Evolutionary conservation across 805 yeast species (phyloP), one percentile per base, ranked within the genome.

Genomic region (Ogataea salicorniae): DNA sequence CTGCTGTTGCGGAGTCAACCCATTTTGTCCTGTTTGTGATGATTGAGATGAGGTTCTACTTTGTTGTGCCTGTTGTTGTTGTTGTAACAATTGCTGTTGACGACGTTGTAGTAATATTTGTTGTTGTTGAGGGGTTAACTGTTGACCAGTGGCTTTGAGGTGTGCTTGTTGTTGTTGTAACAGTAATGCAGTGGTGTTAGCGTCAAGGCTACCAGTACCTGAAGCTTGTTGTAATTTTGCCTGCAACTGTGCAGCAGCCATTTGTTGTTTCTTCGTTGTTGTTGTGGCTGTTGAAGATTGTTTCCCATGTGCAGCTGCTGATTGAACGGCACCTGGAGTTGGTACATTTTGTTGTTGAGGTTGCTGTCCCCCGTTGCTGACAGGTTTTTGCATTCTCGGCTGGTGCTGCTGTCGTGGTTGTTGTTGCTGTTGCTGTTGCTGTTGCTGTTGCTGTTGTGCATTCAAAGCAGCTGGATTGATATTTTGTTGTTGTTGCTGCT

Each of bases 31-130:
- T 43, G 26, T 41, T 34, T 42, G 49, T 20, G 23, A 34, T 41
- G 13, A 33, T 42, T 23, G 49, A 11, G 42, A 26, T 9, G 31
- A 9, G 13, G 31, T 42, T 40, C 37, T 42, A n/a, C 34, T 20
- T 34, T 37, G 58, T 34, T 43, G 53, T 43, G 52, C 56, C 42
- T 57, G 61, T 23, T 54, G 51, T 29, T 57, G 53, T 39, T 58
- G 58, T 37, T 57, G 56, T n/a, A 53, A 55, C 31, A 56, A 16
- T 26, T 50, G 50, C 48, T 52, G 54, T 37, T 51, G 54, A 33
- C 55, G 57, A 16, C 56, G 54, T 37, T 57, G 59, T 48, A 53
- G 42, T 44, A 53, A 43, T 34, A 54, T 44, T 18, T 43, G 46
- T 23, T 43, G 46, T 37, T 43, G 46, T n/a, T 43, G 46, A 18